Conservation (phyloP, 2,329 filamentous ascomycete genomes). For the Diaporthe velutina region DNA sequence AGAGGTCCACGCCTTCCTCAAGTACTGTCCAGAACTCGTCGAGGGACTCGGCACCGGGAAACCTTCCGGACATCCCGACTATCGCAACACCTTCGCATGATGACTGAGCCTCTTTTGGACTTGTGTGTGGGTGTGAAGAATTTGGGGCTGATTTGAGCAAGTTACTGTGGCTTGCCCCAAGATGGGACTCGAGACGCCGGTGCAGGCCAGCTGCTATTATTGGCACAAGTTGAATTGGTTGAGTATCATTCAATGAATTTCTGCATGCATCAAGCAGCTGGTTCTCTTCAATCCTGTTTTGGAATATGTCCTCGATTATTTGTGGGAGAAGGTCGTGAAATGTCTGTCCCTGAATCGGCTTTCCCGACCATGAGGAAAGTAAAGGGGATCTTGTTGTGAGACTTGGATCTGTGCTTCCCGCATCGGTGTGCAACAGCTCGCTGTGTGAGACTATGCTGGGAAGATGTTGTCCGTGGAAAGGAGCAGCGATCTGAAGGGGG, state of each 20-base stretch:
- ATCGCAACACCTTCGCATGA: constrained; percentile 38
- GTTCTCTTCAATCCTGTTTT: neutral
- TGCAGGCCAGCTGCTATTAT: constrained; percentile 19
- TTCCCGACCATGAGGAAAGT: neutral
- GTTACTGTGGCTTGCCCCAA: neutral
- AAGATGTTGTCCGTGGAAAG: neutral
- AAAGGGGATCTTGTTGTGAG: neutral
- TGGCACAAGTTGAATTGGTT: neutral
- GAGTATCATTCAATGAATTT: neutral
- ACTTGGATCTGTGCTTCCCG: neutral
- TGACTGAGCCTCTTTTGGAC: neutral
- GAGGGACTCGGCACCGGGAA: constrained; percentile 5
- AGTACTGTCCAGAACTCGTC: constrained; percentile 31
- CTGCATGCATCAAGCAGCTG: neutral
- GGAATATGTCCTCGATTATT: constrained; percentile 15
- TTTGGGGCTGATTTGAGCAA: neutral
- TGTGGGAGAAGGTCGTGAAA: neutral
- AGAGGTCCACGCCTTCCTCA: constrained; percentile 44
- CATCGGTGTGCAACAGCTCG: neutral
- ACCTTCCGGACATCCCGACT: constrained; percentile 22
- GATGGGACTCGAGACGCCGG: constrained; percentile 5
- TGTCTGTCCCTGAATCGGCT: neutral
- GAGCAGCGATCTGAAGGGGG: constrained; percentile 11
- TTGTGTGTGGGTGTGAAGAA: neutral
- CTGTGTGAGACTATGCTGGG: neutral